Conservation (phyloP, 371 early-diverging fungal genomes). For the Catenaria anguillulae region DNA sequence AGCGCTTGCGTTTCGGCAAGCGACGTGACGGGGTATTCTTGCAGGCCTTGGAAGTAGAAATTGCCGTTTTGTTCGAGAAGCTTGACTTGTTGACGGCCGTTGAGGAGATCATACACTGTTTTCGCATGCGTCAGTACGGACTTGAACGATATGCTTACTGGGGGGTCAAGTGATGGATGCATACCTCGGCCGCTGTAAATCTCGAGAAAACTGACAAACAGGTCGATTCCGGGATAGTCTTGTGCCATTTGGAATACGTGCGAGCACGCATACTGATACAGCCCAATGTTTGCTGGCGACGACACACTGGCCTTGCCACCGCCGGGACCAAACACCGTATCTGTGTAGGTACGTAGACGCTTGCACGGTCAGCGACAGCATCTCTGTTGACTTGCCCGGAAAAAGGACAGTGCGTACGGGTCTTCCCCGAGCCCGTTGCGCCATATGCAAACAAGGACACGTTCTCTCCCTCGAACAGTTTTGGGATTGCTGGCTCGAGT, state of each 20-base stretch:
- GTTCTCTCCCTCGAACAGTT: conserved; percentile 25
- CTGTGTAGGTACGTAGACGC: not conserved
- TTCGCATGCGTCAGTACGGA: not conserved
- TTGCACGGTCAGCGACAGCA: no score
- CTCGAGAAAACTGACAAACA: conserved; percentile 23
- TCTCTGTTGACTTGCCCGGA: no score
- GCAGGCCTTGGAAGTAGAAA: conserved; percentile 20
- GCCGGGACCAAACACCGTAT: conserved; percentile 20
- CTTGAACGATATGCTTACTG: no score
- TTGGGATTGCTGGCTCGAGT: conserved; percentile 24
- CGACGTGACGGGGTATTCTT: conserved; percentile 11
- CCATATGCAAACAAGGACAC: conserved; percentile 35
- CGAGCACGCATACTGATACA: conserved; percentile 15
- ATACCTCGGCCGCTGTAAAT: conserved; percentile 22
- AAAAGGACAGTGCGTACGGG: conserved; percentile 8
- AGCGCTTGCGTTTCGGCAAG: conserved; percentile 15
- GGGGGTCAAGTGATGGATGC: no score
- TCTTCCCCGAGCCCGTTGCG: conserved; percentile 28
- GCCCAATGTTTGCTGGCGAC: conserved; percentile 10
- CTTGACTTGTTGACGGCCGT: conserved; percentile 9
- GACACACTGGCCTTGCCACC: not conserved
- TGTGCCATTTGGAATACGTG: conserved; percentile 11
- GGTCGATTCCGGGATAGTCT: not conserved
- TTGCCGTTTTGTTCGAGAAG: conserved; percentile 24
- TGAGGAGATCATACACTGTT: conserved; percentile 23